Evolutionary conservation across 1,284 basidiomycete genomes (phyloP).

Genomic region (Tilletiopsis washingtonensis): DNA sequence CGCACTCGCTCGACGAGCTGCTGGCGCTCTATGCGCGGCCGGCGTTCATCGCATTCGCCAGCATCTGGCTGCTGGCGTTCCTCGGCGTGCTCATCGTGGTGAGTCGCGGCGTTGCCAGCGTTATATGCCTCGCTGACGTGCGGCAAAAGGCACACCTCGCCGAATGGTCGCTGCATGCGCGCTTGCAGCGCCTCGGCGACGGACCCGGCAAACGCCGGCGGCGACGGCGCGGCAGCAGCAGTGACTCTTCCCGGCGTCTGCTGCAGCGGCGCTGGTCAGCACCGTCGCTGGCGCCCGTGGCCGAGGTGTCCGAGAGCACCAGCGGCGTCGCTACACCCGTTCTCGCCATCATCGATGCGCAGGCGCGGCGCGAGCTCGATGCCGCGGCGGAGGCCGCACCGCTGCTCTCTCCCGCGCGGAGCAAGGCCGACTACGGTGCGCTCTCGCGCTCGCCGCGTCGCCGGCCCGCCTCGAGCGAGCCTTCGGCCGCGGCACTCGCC

Average conservation of each 20-base stretch:
- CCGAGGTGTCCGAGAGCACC: conserved; percentile 42
- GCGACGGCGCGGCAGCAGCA: not conserved
- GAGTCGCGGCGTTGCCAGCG: not conserved
- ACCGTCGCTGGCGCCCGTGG: conserved; percentile 41
- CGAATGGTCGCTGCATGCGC: conserved; percentile 42
- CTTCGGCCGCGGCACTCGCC: too few relatives aligned
- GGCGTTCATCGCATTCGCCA: conserved; percentile 64
- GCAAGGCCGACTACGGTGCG: too few relatives aligned
- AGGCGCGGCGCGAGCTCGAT: too few relatives aligned
- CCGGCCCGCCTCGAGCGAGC: too few relatives aligned
- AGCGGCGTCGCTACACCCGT: conserved; percentile 41
- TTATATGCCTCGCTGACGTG: not conserved
- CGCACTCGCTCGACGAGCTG: conserved; percentile 80
- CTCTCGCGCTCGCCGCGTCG: too few relatives aligned
- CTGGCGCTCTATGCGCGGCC: conserved; percentile 68
- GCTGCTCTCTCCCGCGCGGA: too few relatives aligned
- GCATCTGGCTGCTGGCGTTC: conserved; percentile 58
- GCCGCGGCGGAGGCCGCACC: too few relatives aligned
- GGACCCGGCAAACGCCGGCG: conserved; percentile 5
- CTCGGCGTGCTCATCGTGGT: conserved; percentile 53
- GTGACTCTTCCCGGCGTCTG: too few relatives aligned
- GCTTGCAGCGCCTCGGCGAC: conserved; percentile 12
- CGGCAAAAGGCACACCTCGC: conserved; percentile 34
- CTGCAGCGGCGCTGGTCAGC: conserved; percentile 24
- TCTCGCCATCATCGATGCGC: conserved; percentile 24